Evolutionary conservation across 169 alveolate genomes (phyloP).

Genomic region (Miamiensis avidus): DNA sequence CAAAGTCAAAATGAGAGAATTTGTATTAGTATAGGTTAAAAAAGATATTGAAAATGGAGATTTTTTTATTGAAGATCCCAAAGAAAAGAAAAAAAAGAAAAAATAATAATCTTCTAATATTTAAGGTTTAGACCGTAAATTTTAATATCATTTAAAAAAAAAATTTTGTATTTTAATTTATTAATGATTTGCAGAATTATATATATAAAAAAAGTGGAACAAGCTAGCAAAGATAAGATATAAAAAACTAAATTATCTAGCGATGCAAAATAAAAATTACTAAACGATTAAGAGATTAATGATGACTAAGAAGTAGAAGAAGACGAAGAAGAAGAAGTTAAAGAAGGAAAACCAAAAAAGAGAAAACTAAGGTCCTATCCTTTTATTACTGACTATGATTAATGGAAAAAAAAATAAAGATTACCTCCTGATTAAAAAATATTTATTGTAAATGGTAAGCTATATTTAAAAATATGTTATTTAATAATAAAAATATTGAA

Average conservation of each 20-base stretch:
- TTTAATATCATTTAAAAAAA: too few species aligned
- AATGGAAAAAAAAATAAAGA: constrained; percentile 69
- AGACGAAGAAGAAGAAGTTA: constrained; percentile 25
- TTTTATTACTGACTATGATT: constrained; percentile 59
- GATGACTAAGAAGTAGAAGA: constrained; percentile 14
- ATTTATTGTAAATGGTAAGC: constrained; percentile 45
- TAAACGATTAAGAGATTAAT: not conserved
- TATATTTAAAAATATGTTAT: too few species aligned
- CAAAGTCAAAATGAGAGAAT: constrained; percentile 33
- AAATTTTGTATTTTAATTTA: too few species aligned
- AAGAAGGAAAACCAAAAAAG: constrained; percentile 9
- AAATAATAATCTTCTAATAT: too few species aligned
- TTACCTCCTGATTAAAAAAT: constrained; percentile 58
- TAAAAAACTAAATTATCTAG: not conserved
- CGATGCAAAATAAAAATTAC: not conserved
- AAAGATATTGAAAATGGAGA: not conserved
- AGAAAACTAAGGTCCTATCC: constrained; percentile 34
- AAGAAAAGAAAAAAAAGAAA: not conserved
- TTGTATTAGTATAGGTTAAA: constrained; percentile 1
- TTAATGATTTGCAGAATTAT: too few species aligned
- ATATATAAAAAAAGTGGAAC: too few species aligned
- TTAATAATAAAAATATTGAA: too few species aligned
- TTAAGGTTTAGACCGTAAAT: not conserved
- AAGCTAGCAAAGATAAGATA: not conserved
- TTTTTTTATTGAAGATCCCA: not conserved